These are phyloP conservation scores for Penicillium sp. DNA, from an alignment of 2,329 filamentous ascomycete genomes.

Conservation along the genomic window DNA sequence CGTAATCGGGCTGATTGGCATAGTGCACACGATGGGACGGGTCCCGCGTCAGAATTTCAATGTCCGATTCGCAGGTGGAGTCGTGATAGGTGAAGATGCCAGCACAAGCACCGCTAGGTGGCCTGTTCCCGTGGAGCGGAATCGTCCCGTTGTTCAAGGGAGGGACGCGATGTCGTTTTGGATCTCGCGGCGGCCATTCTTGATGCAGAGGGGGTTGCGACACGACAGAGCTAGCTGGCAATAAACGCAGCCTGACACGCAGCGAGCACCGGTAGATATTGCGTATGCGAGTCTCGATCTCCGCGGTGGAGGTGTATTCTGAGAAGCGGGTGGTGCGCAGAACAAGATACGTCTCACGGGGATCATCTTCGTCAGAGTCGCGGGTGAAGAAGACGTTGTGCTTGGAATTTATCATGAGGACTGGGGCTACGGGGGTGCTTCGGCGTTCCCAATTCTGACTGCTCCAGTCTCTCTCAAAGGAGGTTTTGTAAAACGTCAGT, in stretches of 20 bases:
- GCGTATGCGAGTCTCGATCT: slow-evolving; percentile 40
- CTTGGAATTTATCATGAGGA: slow-evolving; percentile 40
- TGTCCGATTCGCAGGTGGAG: slow-evolving; percentile 43
- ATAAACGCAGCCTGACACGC: slow-evolving; percentile 41
- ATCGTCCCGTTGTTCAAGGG: background rate
- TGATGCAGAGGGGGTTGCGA: slow-evolving; percentile 8
- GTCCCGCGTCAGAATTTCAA: slow-evolving; percentile 47
- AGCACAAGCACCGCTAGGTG: slow-evolving; percentile 41
- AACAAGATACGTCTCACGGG: slow-evolving; percentile 37
- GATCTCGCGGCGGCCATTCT: slow-evolving; percentile 4
- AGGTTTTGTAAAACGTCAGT: slow-evolving; percentile 26
- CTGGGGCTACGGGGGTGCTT: slow-evolving; percentile 30
- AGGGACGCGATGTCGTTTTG: background rate
- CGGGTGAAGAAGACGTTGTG: slow-evolving; percentile 41
- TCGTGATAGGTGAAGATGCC: slow-evolving; percentile 46
- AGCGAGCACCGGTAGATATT: slow-evolving; percentile 43
- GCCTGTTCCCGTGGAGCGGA: slow-evolving; percentile 14
- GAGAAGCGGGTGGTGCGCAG: slow-evolving; percentile 40
- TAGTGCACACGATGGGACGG: slow-evolving; percentile 37
- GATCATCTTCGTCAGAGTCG: slow-evolving; percentile 13
- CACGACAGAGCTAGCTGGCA: slow-evolving; percentile 15
- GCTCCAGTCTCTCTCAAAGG: slow-evolving; percentile 33
- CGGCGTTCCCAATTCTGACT: slow-evolving; percentile 41
- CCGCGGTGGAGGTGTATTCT: slow-evolving; percentile 41
- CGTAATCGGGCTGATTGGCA: slow-evolving; percentile 38